Conservation (phyloP, 306 rosid species). For the Styphnolobium japonicum region DNA sequence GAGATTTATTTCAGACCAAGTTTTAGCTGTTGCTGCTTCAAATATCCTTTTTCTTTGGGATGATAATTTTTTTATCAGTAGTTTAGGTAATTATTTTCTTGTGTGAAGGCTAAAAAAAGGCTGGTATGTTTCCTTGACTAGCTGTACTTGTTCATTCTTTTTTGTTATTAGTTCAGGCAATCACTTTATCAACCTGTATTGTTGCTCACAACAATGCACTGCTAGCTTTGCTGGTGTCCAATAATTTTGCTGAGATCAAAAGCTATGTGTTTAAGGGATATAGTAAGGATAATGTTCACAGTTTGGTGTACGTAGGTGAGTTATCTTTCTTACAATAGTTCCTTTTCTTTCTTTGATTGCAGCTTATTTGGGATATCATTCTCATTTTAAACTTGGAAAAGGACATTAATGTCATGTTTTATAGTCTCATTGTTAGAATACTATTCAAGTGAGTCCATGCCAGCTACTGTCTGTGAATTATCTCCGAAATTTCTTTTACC, state of each 20-base stretch:
- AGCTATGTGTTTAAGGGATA: slow-evolving; percentile 82
- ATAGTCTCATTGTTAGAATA: not conserved
- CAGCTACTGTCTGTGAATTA: not conserved
- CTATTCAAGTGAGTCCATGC: not conserved
- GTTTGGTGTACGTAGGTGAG: slow-evolving; percentile 83
- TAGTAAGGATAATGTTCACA: slow-evolving; percentile 74
- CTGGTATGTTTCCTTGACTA: slow-evolving; percentile 59
- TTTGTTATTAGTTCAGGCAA: slow-evolving; percentile 86
- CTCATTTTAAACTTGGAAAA: slow-evolving; percentile 4
- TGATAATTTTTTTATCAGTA: not conserved
- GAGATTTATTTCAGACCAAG: slow-evolving; percentile 67
- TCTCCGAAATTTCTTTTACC: not conserved
- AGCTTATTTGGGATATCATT: not conserved
- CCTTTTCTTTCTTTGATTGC: slow-evolving; percentile 1
- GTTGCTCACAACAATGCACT: slow-evolving; percentile 87
- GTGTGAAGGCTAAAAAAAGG: not conserved
- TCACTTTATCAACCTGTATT: slow-evolving; percentile 78
- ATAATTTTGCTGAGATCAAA: slow-evolving; percentile 87
- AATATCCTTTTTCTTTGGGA: slow-evolving; percentile 64
- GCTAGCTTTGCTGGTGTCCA: slow-evolving; percentile 83
- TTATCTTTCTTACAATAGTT: slow-evolving; percentile 1
- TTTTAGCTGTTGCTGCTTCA: slow-evolving; percentile 67
- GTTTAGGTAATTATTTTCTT: slow-evolving; percentile 6
- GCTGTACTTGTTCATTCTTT: slow-evolving; percentile 72
- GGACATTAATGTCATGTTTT: not conserved